Base-by-base conservation (phyloP, 106 monocot species). In the Iris macrosiphon region DNA sequence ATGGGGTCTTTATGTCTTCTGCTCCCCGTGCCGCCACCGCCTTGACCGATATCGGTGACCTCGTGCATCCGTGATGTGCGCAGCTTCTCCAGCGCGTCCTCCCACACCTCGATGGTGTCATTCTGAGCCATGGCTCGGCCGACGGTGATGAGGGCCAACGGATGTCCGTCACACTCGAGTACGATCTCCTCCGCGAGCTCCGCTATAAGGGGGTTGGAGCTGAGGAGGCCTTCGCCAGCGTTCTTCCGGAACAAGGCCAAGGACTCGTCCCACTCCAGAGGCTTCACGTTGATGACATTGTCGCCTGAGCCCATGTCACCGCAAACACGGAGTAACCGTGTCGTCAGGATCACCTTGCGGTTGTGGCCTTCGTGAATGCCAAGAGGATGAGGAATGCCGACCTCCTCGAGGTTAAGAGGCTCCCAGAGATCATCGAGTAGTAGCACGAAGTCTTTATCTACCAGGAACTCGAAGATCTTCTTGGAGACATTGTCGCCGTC, bases 381-480 rank as follows among this genome's bases (percentile, higher is more conserved):
- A 11, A 8, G 44, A 17, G n/a, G 22, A 48, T 39, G 13, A 0
- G 70, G 70, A 10, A 76, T 46, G 9, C 76, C 76, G 4, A 65
- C 10, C 15, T 44, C 12, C 2, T 43, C 43, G 4, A 77, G 59
- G 39, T 77, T 60, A 1, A 71, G 0, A 8, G 3, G 46, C 7
- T 45, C 53, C 71, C 77, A 77, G 12, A 77, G 23, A 37, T 71
- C 71, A 25, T 77, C 71, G 2, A 77, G 18, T 1, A 72, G 28
- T 19, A 77, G 31, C 4, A 60, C 18, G 32, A 61, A 66, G 35
- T 55, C 66, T 26, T 62, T 77, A 26, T 61, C 46, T n/a, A 39
- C 48, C 28, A 77, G 19, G 23, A 60, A 71, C 2, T 60, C 56
- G 15, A 19, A 45, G 25, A 77, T 60, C 39, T 38, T 23, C 15